Conservation (phyloP, 768 basidiomycete genomes). For the Suillus bovinus region DNA sequence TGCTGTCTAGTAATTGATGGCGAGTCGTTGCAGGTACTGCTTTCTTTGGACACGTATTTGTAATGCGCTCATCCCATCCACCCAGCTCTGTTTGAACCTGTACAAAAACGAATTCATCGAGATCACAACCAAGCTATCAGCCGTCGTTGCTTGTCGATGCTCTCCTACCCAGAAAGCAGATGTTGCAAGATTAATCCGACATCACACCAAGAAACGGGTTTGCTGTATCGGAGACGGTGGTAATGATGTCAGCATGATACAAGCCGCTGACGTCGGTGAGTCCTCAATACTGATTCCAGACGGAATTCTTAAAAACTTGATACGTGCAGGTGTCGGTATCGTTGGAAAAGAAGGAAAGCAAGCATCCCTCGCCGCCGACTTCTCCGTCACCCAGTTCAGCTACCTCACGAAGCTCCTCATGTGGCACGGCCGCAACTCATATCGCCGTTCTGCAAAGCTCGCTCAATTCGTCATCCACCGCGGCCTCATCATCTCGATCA, state of each 20-base stretch:
- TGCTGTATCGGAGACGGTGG: constrained; percentile 99
- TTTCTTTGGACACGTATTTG: not conserved
- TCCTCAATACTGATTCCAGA: constrained; percentile 19
- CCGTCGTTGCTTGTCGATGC: constrained; percentile 96
- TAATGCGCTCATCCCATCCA: constrained; percentile 1
- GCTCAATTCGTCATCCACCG: constrained; percentile 99
- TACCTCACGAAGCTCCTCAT: constrained; percentile 92
- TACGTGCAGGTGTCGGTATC: constrained; percentile 80
- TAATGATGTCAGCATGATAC: constrained; percentile 99
- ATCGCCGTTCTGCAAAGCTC: constrained; percentile 95
- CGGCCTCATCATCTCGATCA: constrained; percentile 94
- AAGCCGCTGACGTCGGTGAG: constrained; percentile 96
- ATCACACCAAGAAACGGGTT: constrained; percentile 90
- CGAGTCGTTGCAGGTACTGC: constrained; percentile 83
- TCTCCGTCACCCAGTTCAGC: constrained; percentile 97
- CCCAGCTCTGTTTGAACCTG: constrained; percentile 82
- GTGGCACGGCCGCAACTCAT: constrained; percentile 99
- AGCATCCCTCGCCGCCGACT: constrained; percentile 98
- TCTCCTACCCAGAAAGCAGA: constrained; percentile 99
- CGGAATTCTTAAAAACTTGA: not conserved
- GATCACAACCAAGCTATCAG: constrained; percentile 92
- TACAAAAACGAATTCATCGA: constrained; percentile 96
- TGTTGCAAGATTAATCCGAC: constrained; percentile 89
- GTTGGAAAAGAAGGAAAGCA: constrained; percentile 99
- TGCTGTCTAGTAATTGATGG: constrained; percentile 99